Evolutionary conservation across 2,329 filamentous ascomycete species (phyloP).

Genomic region (Alternaria arborescens): DNA sequence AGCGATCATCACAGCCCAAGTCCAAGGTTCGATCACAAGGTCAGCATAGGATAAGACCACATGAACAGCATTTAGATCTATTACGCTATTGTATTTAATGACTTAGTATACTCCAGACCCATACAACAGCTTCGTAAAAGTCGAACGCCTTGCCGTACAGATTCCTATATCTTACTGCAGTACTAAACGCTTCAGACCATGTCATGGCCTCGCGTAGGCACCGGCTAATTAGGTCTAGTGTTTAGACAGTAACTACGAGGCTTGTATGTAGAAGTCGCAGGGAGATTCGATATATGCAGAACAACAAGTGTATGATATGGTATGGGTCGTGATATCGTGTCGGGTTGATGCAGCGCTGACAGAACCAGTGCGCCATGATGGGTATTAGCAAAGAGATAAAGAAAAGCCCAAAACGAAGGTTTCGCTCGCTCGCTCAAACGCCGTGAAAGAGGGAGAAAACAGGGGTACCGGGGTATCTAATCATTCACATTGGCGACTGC

Average conservation of each 20-base stretch:
- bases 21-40: background rate
- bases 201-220: constrained; percentile 22
- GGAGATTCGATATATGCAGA: constrained; percentile 25
- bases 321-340: constrained; percentile 40
- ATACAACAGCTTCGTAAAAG: constrained; percentile 5
- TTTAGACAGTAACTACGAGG: constrained; percentile 7
- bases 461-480: constrained; percentile 13
- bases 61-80: background rate
- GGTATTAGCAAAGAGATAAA: constrained; percentile 36
- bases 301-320: constrained; percentile 21
- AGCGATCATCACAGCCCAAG: background rate
- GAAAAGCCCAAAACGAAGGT: constrained; percentile 12
- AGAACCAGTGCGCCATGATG: constrained; percentile 18
- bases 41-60: background rate
- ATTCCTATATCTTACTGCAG: background rate
- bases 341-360: constrained; percentile 24
- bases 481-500: constrained; percentile 45
- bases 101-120: background rate
- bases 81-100: constrained; percentile 8
- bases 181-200: constrained; percentile 1
- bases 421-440: constrained; percentile 22
- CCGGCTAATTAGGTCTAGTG: constrained; percentile 41
- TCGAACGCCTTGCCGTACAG: background rate
- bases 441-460: constrained; percentile 10
- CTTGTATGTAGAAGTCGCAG: constrained; percentile 16